Percentiles rank a stretch among this genome's conserved stretches.
These are phyloP conservation scores for Suhomyces bolitotheri DNA, from an alignment of 1,139 yeast genomes.

Conservation along the genomic window DNA sequence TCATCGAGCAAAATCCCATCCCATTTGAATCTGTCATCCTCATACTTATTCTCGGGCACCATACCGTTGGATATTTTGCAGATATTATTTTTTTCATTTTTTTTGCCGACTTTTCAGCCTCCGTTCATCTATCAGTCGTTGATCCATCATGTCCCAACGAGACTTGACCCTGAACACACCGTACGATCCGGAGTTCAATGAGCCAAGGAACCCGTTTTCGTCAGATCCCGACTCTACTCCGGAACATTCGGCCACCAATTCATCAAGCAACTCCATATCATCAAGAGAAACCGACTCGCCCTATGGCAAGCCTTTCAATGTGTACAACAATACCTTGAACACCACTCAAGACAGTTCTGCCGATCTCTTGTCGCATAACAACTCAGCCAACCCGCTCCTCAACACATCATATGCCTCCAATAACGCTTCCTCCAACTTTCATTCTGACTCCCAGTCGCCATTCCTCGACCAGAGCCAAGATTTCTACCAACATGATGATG, in stretches of 20 bases:
- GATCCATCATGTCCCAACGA: conserved; percentile 15
- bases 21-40: too few species aligned
- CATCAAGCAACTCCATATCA: conserved; percentile 10
- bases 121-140: conserved; percentile 1
- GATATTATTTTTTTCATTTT: neutral
- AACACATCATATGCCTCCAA: conserved; percentile 4
- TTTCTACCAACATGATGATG: conserved; percentile 2
- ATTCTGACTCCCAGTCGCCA: conserved; percentile 4
- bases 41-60: too few species aligned
- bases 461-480: conserved; percentile 1
- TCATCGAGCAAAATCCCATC: too few species aligned
- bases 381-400: conserved; percentile 12
- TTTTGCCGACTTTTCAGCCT: neutral
- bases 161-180: conserved; percentile 16
- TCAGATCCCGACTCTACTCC: conserved; percentile 7
- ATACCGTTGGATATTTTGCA: too few species aligned
- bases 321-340: conserved; percentile 17
- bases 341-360: conserved; percentile 17
- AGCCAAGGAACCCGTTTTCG: conserved; percentile 13
- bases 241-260: conserved; percentile 8
- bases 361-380: conserved; percentile 14
- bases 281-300: conserved; percentile 10
- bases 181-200: conserved; percentile 1
- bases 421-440: conserved; percentile 4
- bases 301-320: conserved; percentile 19